Base-by-base conservation (phyloP, 169 alveolate species). In the Eimeria brunetti region DNA sequence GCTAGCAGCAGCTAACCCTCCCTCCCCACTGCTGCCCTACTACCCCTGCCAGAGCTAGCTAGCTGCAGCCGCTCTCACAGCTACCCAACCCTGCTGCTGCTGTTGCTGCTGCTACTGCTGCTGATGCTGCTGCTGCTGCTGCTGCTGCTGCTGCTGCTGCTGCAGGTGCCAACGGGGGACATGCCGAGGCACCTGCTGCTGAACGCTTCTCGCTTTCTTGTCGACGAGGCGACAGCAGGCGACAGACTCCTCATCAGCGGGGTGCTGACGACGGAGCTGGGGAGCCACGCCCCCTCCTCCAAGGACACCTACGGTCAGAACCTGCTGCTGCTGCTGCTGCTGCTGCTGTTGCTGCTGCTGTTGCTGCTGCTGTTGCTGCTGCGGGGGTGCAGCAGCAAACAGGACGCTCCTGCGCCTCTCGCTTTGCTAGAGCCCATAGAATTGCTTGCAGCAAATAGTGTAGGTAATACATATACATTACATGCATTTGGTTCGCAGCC, bases 191-290 rank as follows among this genome's bases (percentile, higher is more conserved):
- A 90, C 96, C 96, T 97, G 95, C 98, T 91, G 94, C 98, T 88
- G 95, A 97, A 96, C 97, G 99, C 96, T 98, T 98, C 98, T 38
- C 97, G 99, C 88, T 96, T 98, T 90, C 97, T 99, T 94, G 99
- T 99, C 24, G 99, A 99, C 95, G 97, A 97, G 95, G 99, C 99
- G 88, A 97, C 98, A 49, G 99, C 99, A 27, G 99, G 99, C 24
- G 98, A 99, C 89, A 98, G 99, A 92, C 99, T 99, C 14, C 98
- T 97, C 58, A 98, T 99, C 24, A 98, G 98, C 64, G 99, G 99
- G 2, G 99, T 99, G 46, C 78, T 95, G 56, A 95, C 96, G 1
- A 85, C 96, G 60, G 73, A 94, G 96, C 97, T 38, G 93, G 38
- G 91, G 44, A 16, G 80, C 36, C 36, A 33, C 53, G 76, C 41